phyloP scores from a whole-genome alignment of 768 basidiomycete genomes.

The Naematelia encephala region DNA sequence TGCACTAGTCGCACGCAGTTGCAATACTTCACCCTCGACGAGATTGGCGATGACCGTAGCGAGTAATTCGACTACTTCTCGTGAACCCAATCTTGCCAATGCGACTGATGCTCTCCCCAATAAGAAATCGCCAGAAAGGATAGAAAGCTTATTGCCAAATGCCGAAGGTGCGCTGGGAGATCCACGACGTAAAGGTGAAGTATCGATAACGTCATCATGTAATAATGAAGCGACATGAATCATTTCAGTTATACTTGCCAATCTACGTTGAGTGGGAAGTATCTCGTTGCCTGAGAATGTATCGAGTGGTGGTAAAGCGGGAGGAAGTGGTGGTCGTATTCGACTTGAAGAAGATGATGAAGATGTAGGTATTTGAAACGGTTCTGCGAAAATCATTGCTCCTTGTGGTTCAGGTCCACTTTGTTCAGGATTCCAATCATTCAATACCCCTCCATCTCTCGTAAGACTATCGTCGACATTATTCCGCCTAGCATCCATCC shows the following conservation, averaged over 20 bases:
- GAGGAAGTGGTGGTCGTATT: neutral
- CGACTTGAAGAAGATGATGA: constrained; percentile 45
- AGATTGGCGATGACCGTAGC: constrained; percentile 88
- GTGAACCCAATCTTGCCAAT: constrained; percentile 76
- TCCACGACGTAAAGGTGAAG: constrained; percentile 67
- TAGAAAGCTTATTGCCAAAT: constrained; percentile 88
- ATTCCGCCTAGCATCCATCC: constrained; percentile 40
- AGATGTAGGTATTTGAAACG: constrained; percentile 31
- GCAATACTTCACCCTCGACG: constrained; percentile 94
- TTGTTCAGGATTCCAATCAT: constrained; percentile 75
- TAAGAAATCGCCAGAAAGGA: constrained; percentile 93
- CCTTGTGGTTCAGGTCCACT: constrained; percentile 35
- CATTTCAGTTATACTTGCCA: constrained; percentile 97
- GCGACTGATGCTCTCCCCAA: constrained; percentile 86
- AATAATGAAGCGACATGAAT: constrained; percentile 91
- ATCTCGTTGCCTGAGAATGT: constrained; percentile 50
- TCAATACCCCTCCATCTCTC: constrained; percentile 68
- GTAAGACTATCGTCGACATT: constrained; percentile 77
- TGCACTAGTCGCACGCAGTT: constrained; percentile 55
- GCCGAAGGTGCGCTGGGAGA: constrained; percentile 66
- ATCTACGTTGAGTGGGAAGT: constrained; percentile 82
- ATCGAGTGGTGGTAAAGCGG: constrained; percentile 48
- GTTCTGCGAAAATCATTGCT: constrained; percentile 37
- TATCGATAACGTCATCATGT: constrained; percentile 85
- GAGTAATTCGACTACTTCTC: constrained; percentile 88